These are phyloP conservation scores for Pythium brassicae DNA, from an alignment of 352 stramenopile species.

Conservation along the genomic window DNA sequence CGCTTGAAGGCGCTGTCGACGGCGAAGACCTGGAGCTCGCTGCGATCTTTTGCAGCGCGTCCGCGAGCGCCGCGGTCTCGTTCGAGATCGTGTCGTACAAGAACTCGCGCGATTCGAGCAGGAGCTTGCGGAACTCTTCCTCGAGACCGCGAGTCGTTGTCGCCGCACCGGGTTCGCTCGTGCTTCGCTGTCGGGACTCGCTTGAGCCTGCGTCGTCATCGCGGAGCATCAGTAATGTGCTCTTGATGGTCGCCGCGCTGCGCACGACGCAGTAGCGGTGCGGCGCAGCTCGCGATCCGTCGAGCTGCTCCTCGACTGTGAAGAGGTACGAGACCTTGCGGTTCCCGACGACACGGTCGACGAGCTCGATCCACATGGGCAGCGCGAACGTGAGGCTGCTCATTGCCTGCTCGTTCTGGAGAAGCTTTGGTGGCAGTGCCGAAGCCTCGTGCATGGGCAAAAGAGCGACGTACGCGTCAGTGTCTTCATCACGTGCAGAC, in stretches of 20 bases:
- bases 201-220: slow-evolving; percentile 15
- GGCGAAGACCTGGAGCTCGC: slow-evolving; percentile 7
- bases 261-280: slow-evolving; percentile 36
- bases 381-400: slow-evolving; percentile 45
- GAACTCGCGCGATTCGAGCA: slow-evolving; percentile 60
- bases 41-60: slow-evolving; percentile 37
- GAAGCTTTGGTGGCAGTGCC: slow-evolving; percentile 13
- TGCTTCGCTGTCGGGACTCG: slow-evolving; percentile 27
- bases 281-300: neutral
- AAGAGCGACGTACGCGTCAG: neutral
- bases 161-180: slow-evolving; percentile 13
- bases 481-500: neutral
- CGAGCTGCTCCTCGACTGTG: slow-evolving; percentile 30
- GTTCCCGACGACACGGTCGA: slow-evolving; percentile 45
- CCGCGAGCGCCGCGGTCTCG: slow-evolving; percentile 45
- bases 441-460: neutral
- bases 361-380: slow-evolving; percentile 67
- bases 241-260: slow-evolving; percentile 60
- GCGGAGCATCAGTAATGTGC: slow-evolving; percentile 41
- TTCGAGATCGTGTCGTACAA: slow-evolving; percentile 60
- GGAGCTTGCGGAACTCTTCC: slow-evolving; percentile 37
- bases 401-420: slow-evolving; percentile 23
- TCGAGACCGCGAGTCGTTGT: slow-evolving; percentile 14
- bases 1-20: slow-evolving; percentile 11
- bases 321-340: slow-evolving; percentile 75